Conservation (phyloP, 441 rosid species). For the Hura crepitans region DNA sequence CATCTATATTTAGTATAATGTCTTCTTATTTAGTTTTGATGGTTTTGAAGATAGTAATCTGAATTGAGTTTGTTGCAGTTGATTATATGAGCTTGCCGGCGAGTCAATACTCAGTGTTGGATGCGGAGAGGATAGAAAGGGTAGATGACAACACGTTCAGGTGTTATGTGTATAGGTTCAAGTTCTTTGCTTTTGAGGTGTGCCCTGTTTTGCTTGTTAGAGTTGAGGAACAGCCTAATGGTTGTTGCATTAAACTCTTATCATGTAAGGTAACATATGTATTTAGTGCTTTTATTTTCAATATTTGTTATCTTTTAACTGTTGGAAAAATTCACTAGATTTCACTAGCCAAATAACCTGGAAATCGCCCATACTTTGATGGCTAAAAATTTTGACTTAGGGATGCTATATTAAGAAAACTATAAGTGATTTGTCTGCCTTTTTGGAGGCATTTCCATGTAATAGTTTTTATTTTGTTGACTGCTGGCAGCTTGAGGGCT, state of each 20-base stretch:
- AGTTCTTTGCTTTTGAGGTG: slow-evolving; percentile 79
- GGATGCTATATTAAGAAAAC: neutral
- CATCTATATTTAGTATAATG: neutral
- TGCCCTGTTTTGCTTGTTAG: slow-evolving; percentile 87
- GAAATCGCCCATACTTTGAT: neutral
- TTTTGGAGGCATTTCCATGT: neutral
- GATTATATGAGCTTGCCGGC: slow-evolving; percentile 98
- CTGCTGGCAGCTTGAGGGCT: slow-evolving; percentile 77
- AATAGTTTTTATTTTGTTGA: slow-evolving; percentile 15
- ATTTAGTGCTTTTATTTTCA: neutral
- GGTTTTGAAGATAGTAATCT: neutral
- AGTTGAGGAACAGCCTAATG: slow-evolving; percentile 79
- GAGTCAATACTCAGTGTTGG: slow-evolving; percentile 94
- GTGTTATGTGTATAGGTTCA: slow-evolving; percentile 76
- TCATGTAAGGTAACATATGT: slow-evolving; percentile 61
- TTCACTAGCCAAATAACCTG: neutral
- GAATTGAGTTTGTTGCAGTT: slow-evolving; percentile 33
- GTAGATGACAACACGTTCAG: slow-evolving; percentile 79
- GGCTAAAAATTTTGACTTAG: neutral
- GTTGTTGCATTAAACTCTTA: slow-evolving; percentile 85
- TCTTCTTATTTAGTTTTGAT: neutral
- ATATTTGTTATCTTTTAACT: neutral
- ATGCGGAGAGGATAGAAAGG: slow-evolving; percentile 95
- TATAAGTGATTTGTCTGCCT: neutral
- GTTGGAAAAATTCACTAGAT: neutral